Base-by-base conservation (phyloP, 805 yeast species). In the Candida xiaguanensis region DNA sequence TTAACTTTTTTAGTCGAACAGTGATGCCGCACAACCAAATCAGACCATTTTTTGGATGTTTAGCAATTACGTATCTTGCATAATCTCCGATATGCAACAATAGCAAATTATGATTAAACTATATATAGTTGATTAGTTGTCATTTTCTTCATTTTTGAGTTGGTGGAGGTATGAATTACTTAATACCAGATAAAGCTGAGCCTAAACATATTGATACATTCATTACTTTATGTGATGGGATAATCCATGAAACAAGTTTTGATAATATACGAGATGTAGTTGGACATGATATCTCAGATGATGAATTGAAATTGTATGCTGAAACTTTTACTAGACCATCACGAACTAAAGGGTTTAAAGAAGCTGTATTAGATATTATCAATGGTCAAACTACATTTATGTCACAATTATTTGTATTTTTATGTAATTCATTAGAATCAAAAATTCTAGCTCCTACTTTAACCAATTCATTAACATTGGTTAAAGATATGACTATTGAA, bases 401-500 rank as follows among this genome's bases (percentile, higher is more conserved):
- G 2, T 40, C 48, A 15, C 50, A 51, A 29, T 24, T 41, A n/a
- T 59, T 64, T 40, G 49, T 50, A 12, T 19, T 63, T 2, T 42
- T 59, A 9, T 52, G 54, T 47, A 42, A 45, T 5, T 49, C 52
- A 1, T 56, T 68, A 38, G 53, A 53, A 9, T 58, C 62, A 18
- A 52, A 65, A 34, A 35, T 64, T 8, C 41, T 55, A n/a, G 51
- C 65, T 23, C 70, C 65, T 3, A 46, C 53, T 0, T 46, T 65
- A 23, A 62, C 72, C 13, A 52, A 51, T 12, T 52, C 67, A 5
- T 45, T 59, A 5, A 67, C 61, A 16, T 51, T 59, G 20, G 39
- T 69, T 4, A 46, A 56, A n/a, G 71, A 69, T n/a, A 69, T 69
- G 74, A 39, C 57, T 4, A 13, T 42, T 9, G 44, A 43, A 2